These are phyloP conservation scores for Alternaria incomplexa DNA, from an alignment of 2,329 filamentous ascomycete species.

Conservation along the genomic window DNA sequence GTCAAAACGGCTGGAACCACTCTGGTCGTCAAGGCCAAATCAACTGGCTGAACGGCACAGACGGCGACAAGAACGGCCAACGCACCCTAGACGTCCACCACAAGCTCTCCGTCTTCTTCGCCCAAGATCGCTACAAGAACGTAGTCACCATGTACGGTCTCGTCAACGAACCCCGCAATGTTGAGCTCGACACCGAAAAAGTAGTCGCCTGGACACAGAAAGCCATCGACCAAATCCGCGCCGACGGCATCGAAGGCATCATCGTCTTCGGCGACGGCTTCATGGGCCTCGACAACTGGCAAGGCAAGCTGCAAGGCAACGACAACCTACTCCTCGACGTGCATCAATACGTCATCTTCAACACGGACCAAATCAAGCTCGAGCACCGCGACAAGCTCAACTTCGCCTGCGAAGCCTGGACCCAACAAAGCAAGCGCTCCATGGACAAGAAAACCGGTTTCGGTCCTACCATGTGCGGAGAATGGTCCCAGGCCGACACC, in stretches of 20 bases:
- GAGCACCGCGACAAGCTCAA: slow-evolving; percentile 83
- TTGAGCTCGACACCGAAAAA: slow-evolving; percentile 64
- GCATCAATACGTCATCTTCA: slow-evolving; percentile 99
- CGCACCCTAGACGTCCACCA: slow-evolving; percentile 87
- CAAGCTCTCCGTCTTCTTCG: slow-evolving; percentile 87
- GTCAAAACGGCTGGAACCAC: slow-evolving; percentile 98
- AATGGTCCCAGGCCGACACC: slow-evolving; percentile 97
- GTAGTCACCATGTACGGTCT: slow-evolving; percentile 92
- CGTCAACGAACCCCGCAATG: slow-evolving; percentile 91
- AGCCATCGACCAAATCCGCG: slow-evolving; percentile 74
- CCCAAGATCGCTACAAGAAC: slow-evolving; percentile 90
- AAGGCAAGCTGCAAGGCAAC: slow-evolving; percentile 76
- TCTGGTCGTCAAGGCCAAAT: slow-evolving; percentile 82
- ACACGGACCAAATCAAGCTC: slow-evolving; percentile 81
- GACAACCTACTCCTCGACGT: slow-evolving; percentile 87
- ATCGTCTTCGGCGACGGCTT: slow-evolving; percentile 95
- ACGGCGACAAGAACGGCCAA: slow-evolving; percentile 78
- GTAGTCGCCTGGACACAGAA: slow-evolving; percentile 82
- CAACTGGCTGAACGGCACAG: slow-evolving; percentile 87
- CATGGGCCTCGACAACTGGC: slow-evolving; percentile 88
- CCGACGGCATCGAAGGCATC: slow-evolving; percentile 74
- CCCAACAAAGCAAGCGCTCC: slow-evolving; percentile 73
- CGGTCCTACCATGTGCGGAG: slow-evolving; percentile 91
- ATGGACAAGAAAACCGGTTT: slow-evolving; percentile 80
- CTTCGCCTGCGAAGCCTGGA: slow-evolving; percentile 89